A percentile compares a stretch with the other conserved stretches of the same genome.
Conservation (phyloP, 257 asterid genomes). For the Scutellaria barbata region DNA sequence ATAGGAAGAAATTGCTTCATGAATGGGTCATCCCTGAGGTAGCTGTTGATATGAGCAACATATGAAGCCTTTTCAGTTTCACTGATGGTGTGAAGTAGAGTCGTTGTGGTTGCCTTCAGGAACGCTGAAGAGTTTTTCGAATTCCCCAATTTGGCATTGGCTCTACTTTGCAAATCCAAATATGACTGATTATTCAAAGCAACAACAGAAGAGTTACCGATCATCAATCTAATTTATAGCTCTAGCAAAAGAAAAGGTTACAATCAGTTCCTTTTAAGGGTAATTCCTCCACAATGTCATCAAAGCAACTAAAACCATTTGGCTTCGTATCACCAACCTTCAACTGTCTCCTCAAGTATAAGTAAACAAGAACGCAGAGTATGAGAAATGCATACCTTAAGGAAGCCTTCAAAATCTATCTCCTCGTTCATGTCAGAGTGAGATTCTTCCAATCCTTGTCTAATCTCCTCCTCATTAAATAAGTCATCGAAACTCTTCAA, state of each 20-base stretch:
- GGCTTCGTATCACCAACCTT: slow-evolving; percentile 16
- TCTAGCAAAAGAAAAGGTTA: slow-evolving; percentile 2
- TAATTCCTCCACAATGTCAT: slow-evolving; percentile 11
- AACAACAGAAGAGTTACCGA: slow-evolving; percentile 34
- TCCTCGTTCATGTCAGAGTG: slow-evolving; percentile 57
- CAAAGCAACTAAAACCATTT: slow-evolving; percentile 22
- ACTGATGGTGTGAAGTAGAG: slow-evolving; percentile 85
- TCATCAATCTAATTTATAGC: slow-evolving; percentile 26
- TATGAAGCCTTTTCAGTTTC: slow-evolving; percentile 87
- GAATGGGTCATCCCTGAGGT: slow-evolving; percentile 93
- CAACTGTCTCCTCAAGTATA: slow-evolving; percentile 8
- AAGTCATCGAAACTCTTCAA: slow-evolving; percentile 61
- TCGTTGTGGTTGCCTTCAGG: slow-evolving; percentile 87
- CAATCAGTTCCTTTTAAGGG: neutral
- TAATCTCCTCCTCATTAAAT: slow-evolving; percentile 74
- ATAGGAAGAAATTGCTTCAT: slow-evolving; percentile 91
- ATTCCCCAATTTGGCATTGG: slow-evolving; percentile 60
- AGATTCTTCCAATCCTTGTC: slow-evolving; percentile 54
- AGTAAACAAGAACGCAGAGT: slow-evolving; percentile 6
- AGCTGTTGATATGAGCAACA: slow-evolving; percentile 95
- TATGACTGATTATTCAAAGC: slow-evolving; percentile 60
- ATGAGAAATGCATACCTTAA: slow-evolving; percentile 59
- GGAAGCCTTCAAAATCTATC: slow-evolving; percentile 93
- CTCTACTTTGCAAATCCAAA: slow-evolving; percentile 77
- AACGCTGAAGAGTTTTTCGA: slow-evolving; percentile 69